Base-by-base conservation (phyloP, 2,329 filamentous ascomycete genomes). In the Cucurbitaria berberidis region DNA sequence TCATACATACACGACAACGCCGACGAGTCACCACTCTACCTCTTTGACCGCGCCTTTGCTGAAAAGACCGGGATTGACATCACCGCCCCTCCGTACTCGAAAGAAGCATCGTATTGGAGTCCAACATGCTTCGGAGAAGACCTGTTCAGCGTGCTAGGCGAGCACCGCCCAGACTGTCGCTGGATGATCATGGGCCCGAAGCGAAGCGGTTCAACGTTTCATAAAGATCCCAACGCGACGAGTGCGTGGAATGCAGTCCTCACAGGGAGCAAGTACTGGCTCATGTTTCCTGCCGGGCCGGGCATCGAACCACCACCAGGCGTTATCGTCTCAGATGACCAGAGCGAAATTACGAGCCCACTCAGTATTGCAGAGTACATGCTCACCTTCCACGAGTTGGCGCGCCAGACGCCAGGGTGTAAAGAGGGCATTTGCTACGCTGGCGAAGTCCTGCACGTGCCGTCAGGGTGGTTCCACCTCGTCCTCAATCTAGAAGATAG, bases 321-420 rank as follows among this genome's bases (percentile, higher is more conserved):
- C 3, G 93, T 98, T 32, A 96, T 89, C 65, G 90, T 97, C 36
- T 96, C 90, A 4, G 82, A 87, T 34, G 95, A 98, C 70, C 89
- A 91, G 70, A 93, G 90, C 69, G 93, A 98, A 76, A 93, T 98
- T 45, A 98, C 93, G 0, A 92, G 89, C 47, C 95, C 93, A 1
- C 83, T 98, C 10, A 96, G 91, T 76, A 97, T 98, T 64, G 91
- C 93, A n/a, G 93, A 98, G 76, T 98, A 95, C 89, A 83, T 98
- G 7, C 82, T 98, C 13, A 87, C 88, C 24, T 98, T 97, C 74
- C 95, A 98, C 70, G 84, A 84, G 1, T 89, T 93, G 68, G 95
- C 93, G 9, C 85, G 93, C 45, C 81, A 79, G 46, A 86, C 88
- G 1, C 84, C 88, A 0, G 91, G 89, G 10, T 97, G 93, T 67